phyloP scores from a whole-genome alignment of 768 basidiomycete genomes.

The Amanita jacksonii region DNA sequence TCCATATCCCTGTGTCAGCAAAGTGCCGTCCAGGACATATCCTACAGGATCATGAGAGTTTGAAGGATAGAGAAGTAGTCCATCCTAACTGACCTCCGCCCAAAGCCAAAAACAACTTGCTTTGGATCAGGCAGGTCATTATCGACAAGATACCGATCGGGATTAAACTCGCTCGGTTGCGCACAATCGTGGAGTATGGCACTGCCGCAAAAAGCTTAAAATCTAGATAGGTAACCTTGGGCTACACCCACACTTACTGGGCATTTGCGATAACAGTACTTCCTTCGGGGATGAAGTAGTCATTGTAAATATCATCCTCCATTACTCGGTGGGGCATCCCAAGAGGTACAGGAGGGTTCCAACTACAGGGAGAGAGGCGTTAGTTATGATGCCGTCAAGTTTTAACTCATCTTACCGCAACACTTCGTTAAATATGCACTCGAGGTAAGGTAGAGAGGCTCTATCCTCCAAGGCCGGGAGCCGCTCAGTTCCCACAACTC shows the following conservation, averaged over 20 bases:
- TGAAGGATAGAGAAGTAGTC: not conserved
- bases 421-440: slow-evolving; percentile 37
- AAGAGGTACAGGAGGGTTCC: slow-evolving; percentile 39
- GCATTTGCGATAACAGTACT: slow-evolving; percentile 35
- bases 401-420: slow-evolving; percentile 27
- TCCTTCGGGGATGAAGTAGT: slow-evolving; percentile 36
- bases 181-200: slow-evolving; percentile 35
- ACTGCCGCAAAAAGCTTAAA: slow-evolving; percentile 17
- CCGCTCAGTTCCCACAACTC: slow-evolving; percentile 31
- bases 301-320: slow-evolving; percentile 40
- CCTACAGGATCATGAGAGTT: slow-evolving; percentile 17
- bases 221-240: not conserved
- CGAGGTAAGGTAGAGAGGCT: slow-evolving; percentile 35
- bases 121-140: slow-evolving; percentile 33
- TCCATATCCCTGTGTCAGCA: slow-evolving; percentile 38
- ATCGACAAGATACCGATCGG: slow-evolving; percentile 38
- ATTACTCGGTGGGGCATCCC: slow-evolving; percentile 45
- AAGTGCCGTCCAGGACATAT: slow-evolving; percentile 48
- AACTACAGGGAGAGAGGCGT: slow-evolving; percentile 23
- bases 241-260: slow-evolving; percentile 22
- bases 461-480: slow-evolving; percentile 39
- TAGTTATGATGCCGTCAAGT: slow-evolving; percentile 3
- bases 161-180: slow-evolving; percentile 36
- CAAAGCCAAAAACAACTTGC: slow-evolving; percentile 48
- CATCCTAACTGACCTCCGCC: slow-evolving; percentile 31